phyloP scores from a whole-genome alignment of 2,329 filamentous ascomycete species.

The Parastagonospora nodorum region DNA sequence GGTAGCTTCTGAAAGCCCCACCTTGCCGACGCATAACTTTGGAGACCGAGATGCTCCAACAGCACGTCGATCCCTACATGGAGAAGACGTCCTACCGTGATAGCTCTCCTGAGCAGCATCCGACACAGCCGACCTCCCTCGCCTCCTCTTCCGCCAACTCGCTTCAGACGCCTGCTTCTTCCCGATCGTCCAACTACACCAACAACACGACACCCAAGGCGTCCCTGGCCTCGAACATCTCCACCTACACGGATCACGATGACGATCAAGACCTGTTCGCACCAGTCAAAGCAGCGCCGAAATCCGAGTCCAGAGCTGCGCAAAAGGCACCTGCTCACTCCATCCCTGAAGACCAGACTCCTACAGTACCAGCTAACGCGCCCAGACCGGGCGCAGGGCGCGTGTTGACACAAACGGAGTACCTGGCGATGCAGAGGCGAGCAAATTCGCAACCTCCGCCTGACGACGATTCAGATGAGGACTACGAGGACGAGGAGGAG shows the following conservation, averaged over 20 bases:
- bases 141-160: slow-evolving; percentile 39
- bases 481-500: slow-evolving; percentile 47
- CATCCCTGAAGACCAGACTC: slow-evolving; percentile 13
- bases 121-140: slow-evolving; percentile 26
- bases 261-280: slow-evolving; percentile 40
- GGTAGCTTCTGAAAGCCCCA: slow-evolving; percentile 40
- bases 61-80: slow-evolving; percentile 37
- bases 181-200: slow-evolving; percentile 38
- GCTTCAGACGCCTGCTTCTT: slow-evolving; percentile 40
- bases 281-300: slow-evolving; percentile 14
- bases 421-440: slow-evolving; percentile 36
- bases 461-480: slow-evolving; percentile 37
- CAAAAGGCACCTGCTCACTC: slow-evolving; percentile 13
- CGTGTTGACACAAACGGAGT: slow-evolving; percentile 44
- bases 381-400: slow-evolving; percentile 19
- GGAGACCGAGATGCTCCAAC: slow-evolving; percentile 33
- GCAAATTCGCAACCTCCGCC: slow-evolving; percentile 29
- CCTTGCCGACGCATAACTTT: slow-evolving; percentile 30
- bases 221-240: slow-evolving; percentile 20
- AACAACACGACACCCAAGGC: slow-evolving; percentile 38
- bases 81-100: slow-evolving; percentile 25
- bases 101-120: slow-evolving; percentile 29
- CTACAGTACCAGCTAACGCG: slow-evolving; percentile 11
- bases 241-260: slow-evolving; percentile 25
- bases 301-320: slow-evolving; percentile 5